Conservation (phyloP, 805 yeast species). For the Yamadazyma ubonensis region DNA sequence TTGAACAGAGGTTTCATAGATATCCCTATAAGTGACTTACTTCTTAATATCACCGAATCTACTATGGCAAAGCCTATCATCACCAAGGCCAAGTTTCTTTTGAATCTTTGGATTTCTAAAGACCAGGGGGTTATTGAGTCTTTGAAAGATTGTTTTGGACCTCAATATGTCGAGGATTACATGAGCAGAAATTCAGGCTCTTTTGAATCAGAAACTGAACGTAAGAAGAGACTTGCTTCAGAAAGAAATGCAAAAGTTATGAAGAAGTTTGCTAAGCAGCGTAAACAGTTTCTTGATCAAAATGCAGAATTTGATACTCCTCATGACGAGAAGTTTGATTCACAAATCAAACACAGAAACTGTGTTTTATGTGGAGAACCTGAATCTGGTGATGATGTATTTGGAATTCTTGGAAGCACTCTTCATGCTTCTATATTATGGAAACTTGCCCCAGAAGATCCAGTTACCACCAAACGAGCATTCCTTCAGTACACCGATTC, state of each 20-base stretch:
- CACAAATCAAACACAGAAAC: slow-evolving; percentile 25
- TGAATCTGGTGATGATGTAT: slow-evolving; percentile 42
- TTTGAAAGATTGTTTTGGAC: slow-evolving; percentile 57
- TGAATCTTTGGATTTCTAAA: slow-evolving; percentile 50
- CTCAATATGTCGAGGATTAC: slow-evolving; percentile 48
- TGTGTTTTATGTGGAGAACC: slow-evolving; percentile 64
- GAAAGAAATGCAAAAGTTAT: slow-evolving; percentile 61
- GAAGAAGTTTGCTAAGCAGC: slow-evolving; percentile 59
- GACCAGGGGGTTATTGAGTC: slow-evolving; percentile 52
- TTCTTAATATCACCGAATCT: slow-evolving; percentile 52
- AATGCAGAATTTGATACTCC: slow-evolving; percentile 26
- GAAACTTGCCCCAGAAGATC: slow-evolving; percentile 35
- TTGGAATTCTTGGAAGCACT: slow-evolving; percentile 59
- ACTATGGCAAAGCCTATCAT: slow-evolving; percentile 48
- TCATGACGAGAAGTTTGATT: slow-evolving; percentile 7
- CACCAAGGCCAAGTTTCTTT: slow-evolving; percentile 55
- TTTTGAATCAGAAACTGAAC: slow-evolving; percentile 55
- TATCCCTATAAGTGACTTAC: slow-evolving; percentile 55
- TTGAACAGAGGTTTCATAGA: slow-evolving; percentile 47
- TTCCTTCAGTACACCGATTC: slow-evolving; percentile 25
- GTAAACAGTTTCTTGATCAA: slow-evolving; percentile 41
- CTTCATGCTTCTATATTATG: slow-evolving; percentile 50
- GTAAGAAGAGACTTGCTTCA: slow-evolving; percentile 55
- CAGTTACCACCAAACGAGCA: slow-evolving; percentile 17
- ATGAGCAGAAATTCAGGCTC: slow-evolving; percentile 41